Conservation (phyloP, 768 basidiomycete genomes). For the Suillus luteus region DNA sequence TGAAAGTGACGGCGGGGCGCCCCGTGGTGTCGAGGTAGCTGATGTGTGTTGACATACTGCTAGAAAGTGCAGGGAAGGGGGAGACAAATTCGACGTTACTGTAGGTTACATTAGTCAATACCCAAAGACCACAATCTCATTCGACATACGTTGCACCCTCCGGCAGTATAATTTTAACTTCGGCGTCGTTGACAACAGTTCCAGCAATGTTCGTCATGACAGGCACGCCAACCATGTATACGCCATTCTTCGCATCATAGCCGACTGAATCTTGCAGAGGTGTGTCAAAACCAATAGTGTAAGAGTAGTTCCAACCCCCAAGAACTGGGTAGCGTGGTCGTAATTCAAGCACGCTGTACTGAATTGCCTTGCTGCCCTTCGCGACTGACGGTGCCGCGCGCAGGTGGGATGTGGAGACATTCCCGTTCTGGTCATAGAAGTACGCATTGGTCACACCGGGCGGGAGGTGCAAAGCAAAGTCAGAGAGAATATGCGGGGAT, state of each 20-base stretch:
- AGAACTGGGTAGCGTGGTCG: conserved; percentile 89
- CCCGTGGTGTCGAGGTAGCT: conserved; percentile 94
- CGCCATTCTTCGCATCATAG: conserved; percentile 62
- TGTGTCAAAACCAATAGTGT: conserved; percentile 94
- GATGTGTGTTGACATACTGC: conserved; percentile 63
- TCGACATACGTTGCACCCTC: conserved; percentile 90
- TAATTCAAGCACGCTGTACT: conserved; percentile 75
- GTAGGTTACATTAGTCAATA: conserved; percentile 18
- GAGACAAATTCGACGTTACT: conserved; percentile 78
- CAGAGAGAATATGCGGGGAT: conserved; percentile 70
- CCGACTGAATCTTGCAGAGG: conserved; percentile 72
- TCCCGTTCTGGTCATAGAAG: conserved; percentile 91
- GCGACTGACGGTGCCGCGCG: conserved; percentile 66
- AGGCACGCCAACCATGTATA: conserved; percentile 78
- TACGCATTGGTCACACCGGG: conserved; percentile 80
- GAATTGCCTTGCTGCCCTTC: conserved; percentile 51
- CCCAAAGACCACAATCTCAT: not conserved
- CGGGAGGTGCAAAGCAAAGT: conserved; percentile 79
- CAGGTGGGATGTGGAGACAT: conserved; percentile 92
- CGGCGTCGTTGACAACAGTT: conserved; percentile 78
- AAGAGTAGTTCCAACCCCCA: conserved; percentile 97
- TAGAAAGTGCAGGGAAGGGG: conserved; percentile 76
- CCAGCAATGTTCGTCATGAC: conserved; percentile 82
- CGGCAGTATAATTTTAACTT: conserved; percentile 80
- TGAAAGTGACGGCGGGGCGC: conserved; percentile 74